These are phyloP conservation scores for Trichosporon sp. DNA, from an alignment of 1,284 basidiomycete species.

Conservation along the genomic window DNA sequence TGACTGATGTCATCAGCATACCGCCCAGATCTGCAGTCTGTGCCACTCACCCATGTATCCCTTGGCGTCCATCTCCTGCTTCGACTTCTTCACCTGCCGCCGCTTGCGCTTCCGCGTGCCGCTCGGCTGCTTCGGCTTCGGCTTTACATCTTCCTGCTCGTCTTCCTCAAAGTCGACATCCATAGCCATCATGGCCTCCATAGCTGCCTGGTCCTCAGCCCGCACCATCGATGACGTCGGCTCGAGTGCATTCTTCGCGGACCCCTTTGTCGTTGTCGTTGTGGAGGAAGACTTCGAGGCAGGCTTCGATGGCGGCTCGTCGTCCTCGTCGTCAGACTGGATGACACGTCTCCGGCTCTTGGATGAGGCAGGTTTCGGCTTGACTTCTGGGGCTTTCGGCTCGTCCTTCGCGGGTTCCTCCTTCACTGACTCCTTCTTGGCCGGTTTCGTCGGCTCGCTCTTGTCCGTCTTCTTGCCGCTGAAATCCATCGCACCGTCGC, in stretches of 20 bases:
- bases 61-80: constrained; percentile 34
- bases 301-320: constrained; percentile 11
- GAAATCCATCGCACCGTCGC: constrained; percentile 28
- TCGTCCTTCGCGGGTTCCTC: background rate
- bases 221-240: constrained; percentile 35
- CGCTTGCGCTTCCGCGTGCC: constrained; percentile 8
- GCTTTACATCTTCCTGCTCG: constrained; percentile 3
- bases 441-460: constrained; percentile 8
- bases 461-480: constrained; percentile 15
- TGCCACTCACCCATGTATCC: constrained; percentile 41
- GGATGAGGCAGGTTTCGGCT: background rate
- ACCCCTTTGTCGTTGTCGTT: background rate
- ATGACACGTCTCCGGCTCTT: constrained; percentile 31
- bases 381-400: background rate
- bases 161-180: constrained; percentile 32
- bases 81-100: constrained; percentile 39
- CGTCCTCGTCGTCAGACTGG: constrained; percentile 33
- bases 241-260: constrained; percentile 16
- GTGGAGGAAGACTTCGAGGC: background rate
- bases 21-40: background rate
- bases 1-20: constrained; percentile 20
- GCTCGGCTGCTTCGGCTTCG: background rate
- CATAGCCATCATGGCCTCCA: constrained; percentile 46
- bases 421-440: background rate
- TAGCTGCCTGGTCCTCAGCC: constrained; percentile 37